Conservation (phyloP, 2,329 filamentous ascomycete genomes). For the Emmonsiellopsis sp. region DNA sequence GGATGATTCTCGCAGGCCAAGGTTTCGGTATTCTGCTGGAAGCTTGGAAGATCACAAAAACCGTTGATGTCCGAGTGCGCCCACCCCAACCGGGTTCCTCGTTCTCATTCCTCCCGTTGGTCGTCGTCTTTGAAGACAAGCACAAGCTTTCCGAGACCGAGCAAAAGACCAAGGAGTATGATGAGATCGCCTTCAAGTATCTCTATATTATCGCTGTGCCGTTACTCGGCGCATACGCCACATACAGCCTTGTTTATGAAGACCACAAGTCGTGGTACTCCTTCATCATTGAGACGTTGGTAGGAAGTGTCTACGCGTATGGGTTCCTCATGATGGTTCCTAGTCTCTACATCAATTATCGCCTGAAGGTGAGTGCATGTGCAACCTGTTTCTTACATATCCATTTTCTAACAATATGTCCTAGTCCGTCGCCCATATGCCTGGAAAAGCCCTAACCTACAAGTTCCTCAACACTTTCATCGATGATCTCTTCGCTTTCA, state of each 20-base stretch:
- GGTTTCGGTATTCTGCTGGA: slow-evolving; percentile 71
- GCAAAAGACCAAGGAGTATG: slow-evolving; percentile 97
- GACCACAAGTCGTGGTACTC: slow-evolving; percentile 97
- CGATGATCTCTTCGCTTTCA: slow-evolving; percentile 96
- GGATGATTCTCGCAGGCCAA: slow-evolving; percentile 96
- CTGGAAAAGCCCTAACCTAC: slow-evolving; percentile 91
- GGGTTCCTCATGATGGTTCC: slow-evolving; percentile 99
- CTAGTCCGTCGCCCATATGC: slow-evolving; percentile 83
- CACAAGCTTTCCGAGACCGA: slow-evolving; percentile 91
- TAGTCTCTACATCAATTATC: slow-evolving; percentile 96
- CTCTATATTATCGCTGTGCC: slow-evolving; percentile 89
- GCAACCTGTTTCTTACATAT: not conserved
- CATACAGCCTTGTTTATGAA: slow-evolving; percentile 86
- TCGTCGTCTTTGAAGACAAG: slow-evolving; percentile 86
- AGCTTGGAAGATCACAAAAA: slow-evolving; percentile 93
- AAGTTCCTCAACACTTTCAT: slow-evolving; percentile 99
- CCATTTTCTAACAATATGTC: not conserved
- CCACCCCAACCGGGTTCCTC: slow-evolving; percentile 57
- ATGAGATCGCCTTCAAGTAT: slow-evolving; percentile 95
- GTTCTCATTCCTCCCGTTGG: slow-evolving; percentile 69
- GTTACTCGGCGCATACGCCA: slow-evolving; percentile 77
- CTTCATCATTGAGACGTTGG: slow-evolving; percentile 87
- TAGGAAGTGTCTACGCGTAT: slow-evolving; percentile 94
- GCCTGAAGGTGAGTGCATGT: slow-evolving; percentile 58
- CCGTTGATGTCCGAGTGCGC: slow-evolving; percentile 78